These are phyloP conservation scores for Suillus fuscotomentosus DNA, from an alignment of 768 basidiomycete genomes.

Conservation along the genomic window DNA sequence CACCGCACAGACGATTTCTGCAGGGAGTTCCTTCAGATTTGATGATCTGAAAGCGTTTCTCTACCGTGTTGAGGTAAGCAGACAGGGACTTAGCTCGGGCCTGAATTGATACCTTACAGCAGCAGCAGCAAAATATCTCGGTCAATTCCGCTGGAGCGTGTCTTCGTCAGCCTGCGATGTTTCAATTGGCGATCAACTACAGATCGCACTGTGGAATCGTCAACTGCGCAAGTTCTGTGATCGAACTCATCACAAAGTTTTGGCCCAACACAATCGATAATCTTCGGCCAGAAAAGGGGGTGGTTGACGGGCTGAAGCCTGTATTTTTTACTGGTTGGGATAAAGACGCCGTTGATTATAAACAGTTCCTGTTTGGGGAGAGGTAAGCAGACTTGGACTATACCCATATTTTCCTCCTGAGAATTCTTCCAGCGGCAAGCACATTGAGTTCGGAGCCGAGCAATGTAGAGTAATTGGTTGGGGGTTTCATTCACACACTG, in stretches of 20 bases:
- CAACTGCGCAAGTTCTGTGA: slow-evolving; percentile 63
- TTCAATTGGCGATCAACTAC: slow-evolving; percentile 65
- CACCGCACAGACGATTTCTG: slow-evolving; percentile 75
- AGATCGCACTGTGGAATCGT: slow-evolving; percentile 75
- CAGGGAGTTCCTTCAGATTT: slow-evolving; percentile 75
- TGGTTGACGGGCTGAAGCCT: slow-evolving; percentile 53
- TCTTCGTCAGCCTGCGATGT: slow-evolving; percentile 34
- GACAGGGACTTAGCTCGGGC: not conserved
- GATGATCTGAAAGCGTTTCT: slow-evolving; percentile 68
- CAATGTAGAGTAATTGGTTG: slow-evolving; percentile 45
- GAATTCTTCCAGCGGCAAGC: slow-evolving; percentile 35
- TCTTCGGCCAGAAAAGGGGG: slow-evolving; percentile 53
- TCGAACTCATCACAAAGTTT: slow-evolving; percentile 57
- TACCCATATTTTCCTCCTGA: slow-evolving; percentile 9
- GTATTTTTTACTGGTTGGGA: slow-evolving; percentile 55
- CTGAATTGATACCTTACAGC: not conserved
- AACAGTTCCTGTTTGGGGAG: slow-evolving; percentile 56
- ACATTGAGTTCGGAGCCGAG: slow-evolving; percentile 59
- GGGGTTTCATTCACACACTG: not conserved
- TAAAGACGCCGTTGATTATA: slow-evolving; percentile 39
- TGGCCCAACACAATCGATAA: slow-evolving; percentile 67
- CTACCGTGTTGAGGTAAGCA: slow-evolving; percentile 31
- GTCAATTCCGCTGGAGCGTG: slow-evolving; percentile 11
- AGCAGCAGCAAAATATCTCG: slow-evolving; percentile 24
- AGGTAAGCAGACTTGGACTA: slow-evolving; percentile 32